Base-by-base conservation (phyloP, 2,329 filamentous ascomycete species). In the Calcarisporium arbuscula region DNA sequence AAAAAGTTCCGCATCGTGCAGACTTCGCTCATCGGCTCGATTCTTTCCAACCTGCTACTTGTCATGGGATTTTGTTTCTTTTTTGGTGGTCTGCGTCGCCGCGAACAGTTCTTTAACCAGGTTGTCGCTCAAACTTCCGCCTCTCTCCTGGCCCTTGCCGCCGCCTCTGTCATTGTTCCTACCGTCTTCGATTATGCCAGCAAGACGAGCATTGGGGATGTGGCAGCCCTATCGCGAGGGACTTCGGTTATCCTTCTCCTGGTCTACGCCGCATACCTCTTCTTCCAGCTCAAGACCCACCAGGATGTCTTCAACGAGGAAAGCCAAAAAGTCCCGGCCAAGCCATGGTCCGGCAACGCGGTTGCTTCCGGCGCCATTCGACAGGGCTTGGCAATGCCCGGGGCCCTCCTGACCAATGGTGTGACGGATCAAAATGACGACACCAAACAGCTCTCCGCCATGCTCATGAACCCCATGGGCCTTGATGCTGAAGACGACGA, bases 31-130 rank as follows among this genome's bases (percentile, higher is more conserved):
- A 85, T 95, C 42, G 89, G 89, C 36, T 89, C 82, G 58, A 94
- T 95, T 57, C 68, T 95, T 16, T 95, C 88, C 27, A 95, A 95
- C 55, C 61, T 96, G 39, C 73, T 95, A 4, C 74, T 95, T 11
- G 86, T 95, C 33, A 67, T 95, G 68, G 89, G 87, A 36, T 94
- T 89, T 78, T 92, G 82, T 56, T 95, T 94, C 69, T 92, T 94
- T 65, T 82, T 85, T 41, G 88, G 86, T 32, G 87, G 87, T 5
- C 57, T 94, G 47, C 80, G 83, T 39, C 77, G 89, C 19, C 53
- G 74, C 19, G 84, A 94, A 55, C 90, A 95, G 57, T 81, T 77
- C 58, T 96, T 95, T 73, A 95, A 95, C 65, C 78, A 84, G 21
- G 90, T 85, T 0, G 88, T 95, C 6, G 89, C 89, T 0, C 88